Evolutionary conservation across 1,284 basidiomycete genomes (phyloP).

Genomic region (Ustilago tritici): DNA sequence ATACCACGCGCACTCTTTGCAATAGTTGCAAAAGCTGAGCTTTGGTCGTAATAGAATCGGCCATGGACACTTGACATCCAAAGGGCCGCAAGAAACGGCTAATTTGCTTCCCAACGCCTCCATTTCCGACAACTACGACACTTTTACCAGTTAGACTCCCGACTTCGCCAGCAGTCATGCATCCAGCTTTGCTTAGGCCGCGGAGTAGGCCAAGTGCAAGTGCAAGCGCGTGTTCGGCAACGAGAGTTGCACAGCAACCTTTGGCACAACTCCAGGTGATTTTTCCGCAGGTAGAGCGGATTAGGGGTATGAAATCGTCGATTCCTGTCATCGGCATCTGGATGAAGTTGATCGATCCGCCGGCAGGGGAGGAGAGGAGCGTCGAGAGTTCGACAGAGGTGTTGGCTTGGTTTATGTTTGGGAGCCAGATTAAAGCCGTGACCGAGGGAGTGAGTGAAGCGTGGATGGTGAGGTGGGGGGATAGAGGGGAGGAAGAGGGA

Average conservation of each 20-base stretch:
- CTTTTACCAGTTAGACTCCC: constrained; percentile 15
- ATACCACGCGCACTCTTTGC: constrained; percentile 21
- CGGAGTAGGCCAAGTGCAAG: constrained; percentile 39
- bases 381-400: constrained; percentile 4
- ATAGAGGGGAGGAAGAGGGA: not conserved
- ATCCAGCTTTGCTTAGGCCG: not conserved
- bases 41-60: constrained; percentile 12
- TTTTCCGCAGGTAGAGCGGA: not conserved
- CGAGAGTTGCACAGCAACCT: constrained; percentile 44
- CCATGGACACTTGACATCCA: constrained; percentile 11
- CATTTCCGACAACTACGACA: constrained; percentile 50
- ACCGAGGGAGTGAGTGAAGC: not conserved
- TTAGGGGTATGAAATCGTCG: constrained; percentile 37
- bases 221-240: constrained; percentile 57
- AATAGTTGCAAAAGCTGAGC: constrained; percentile 6
- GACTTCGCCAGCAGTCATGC: not conserved
- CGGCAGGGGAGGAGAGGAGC: not conserved
- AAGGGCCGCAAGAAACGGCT: constrained; percentile 31
- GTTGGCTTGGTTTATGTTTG: constrained; percentile 19
- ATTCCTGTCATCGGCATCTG: constrained; percentile 61
- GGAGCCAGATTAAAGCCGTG: constrained; percentile 26
- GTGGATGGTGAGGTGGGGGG: not conserved
- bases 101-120: constrained; percentile 34
- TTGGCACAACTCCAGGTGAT: constrained; percentile 53
- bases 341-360: constrained; percentile 27